Evolutionary conservation across 2,329 filamentous ascomycete genomes (phyloP).

Genomic region (Coniochaeta prunicola): DNA sequence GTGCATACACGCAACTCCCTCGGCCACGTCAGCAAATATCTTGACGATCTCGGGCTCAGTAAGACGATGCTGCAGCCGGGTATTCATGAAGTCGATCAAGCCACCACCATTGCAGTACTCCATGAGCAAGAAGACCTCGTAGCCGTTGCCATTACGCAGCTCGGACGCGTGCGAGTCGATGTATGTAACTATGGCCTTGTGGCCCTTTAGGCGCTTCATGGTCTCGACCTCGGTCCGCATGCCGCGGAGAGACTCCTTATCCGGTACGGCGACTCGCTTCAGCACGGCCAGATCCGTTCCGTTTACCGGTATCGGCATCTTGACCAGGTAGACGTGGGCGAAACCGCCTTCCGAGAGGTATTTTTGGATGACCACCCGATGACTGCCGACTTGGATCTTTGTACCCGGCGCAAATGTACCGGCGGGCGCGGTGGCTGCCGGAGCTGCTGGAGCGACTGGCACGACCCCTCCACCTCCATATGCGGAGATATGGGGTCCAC

Average conservation of each 20-base stretch:
- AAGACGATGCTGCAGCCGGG: constrained; percentile 86
- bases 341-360: constrained; percentile 98
- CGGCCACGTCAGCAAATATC: constrained; percentile 93
- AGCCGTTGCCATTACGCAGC: constrained; percentile 74
- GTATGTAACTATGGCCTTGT: constrained; percentile 93
- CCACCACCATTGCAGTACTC: constrained; percentile 93
- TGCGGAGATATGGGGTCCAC: constrained; percentile 32
- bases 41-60: constrained; percentile 96
- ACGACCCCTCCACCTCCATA: constrained; percentile 37
- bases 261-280: constrained; percentile 92
- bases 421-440: constrained; percentile 43
- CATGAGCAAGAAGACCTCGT: constrained; percentile 98
- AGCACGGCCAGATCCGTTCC: constrained; percentile 77
- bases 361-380: constrained; percentile 90
- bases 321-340: constrained; percentile 95
- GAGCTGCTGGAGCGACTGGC: constrained; percentile 23
- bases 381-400: constrained; percentile 91
- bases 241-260: constrained; percentile 87
- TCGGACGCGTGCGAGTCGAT: constrained; percentile 98
- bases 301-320: constrained; percentile 68
- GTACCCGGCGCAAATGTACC: constrained; percentile 91
- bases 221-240: constrained; percentile 99
- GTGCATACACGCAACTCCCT: constrained; percentile 98
- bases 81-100: constrained; percentile 99
- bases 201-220: constrained; percentile 98